Base-by-base conservation (phyloP, 441 rosid species). In the Eutrema salsugineum region DNA sequence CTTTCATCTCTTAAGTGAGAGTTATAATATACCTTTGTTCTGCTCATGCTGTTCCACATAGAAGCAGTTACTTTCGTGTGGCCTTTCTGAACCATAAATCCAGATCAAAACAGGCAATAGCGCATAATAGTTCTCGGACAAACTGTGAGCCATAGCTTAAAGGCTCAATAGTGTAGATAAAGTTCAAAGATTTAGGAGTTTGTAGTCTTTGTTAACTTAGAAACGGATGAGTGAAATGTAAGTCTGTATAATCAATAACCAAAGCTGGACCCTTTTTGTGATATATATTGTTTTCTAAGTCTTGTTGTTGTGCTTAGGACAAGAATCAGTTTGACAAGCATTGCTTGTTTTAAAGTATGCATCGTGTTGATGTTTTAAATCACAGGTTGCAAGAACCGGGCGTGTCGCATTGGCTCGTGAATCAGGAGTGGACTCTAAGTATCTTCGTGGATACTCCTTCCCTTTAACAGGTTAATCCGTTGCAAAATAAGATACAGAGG, bases 341-440 rank as follows among this genome's bases (percentile, higher is more conserved):
- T 16, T 16, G 32, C 10, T 63, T 24, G 27, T 57, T 16, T 36
- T 7, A 6, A 19, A 15, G 1, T 11, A 20, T 49, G 16, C 46
- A n/a, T 56, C n/a, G 39, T 49, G 36, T 7, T 58, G 36, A 58
- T 48, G 47, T 35, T 39, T 64, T 61, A 22, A 56, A 65, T 24
- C 48, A 22, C 66, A 94, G 99, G 97, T 91, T 63, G 99, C 99
- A 73, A 80, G 97, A 80, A 94, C 99, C 0, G 99, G 97, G 33
- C 83, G 97, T 53, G 68, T 91, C 15, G 97, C 98, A 19, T 70
- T 87, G 86, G 87, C 78, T 38, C 91, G 97, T 8, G 99, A 90
- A 74, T 94, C 94, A 1, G 97, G 97, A 12, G 96, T 90, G 48
- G 97, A 92, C 74, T 92, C 99, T 0, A 92, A 77, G 48, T 74